A percentile compares a stretch with the other conserved stretches of the same genome.
These are phyloP conservation scores for Umbilicus rupestris DNA, from an alignment of 164 flowering plant species.

Conservation along the genomic window DNA sequence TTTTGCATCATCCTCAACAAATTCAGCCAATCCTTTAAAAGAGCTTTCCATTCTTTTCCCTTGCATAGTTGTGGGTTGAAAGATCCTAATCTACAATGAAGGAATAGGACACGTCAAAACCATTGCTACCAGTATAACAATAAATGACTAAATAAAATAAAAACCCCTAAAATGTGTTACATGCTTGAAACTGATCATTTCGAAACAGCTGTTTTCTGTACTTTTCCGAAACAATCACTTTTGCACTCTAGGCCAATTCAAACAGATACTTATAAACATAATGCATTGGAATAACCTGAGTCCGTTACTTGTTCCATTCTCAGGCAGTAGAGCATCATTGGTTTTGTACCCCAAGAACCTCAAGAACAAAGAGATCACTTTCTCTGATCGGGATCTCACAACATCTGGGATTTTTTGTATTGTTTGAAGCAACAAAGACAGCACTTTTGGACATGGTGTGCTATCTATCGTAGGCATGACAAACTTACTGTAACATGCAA, in stretches of 20 bases:
- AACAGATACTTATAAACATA: background rate
- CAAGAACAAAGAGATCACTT: slow-evolving; percentile 58
- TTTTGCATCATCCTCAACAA: slow-evolving; percentile 60
- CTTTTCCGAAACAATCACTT: background rate
- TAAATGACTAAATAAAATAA: background rate
- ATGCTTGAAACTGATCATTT: background rate
- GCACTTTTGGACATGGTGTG: slow-evolving; percentile 43
- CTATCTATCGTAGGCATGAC: slow-evolving; percentile 32
- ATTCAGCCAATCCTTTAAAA: slow-evolving; percentile 82
- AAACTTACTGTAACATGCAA: slow-evolving; percentile 33
- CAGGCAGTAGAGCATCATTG: slow-evolving; percentile 16
- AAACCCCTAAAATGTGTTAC: background rate
- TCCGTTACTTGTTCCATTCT: background rate
- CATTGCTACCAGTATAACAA: background rate
- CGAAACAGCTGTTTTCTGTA: background rate
- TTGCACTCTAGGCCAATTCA: background rate
- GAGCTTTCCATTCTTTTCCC: slow-evolving; percentile 70
- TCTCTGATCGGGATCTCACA: slow-evolving; percentile 51
- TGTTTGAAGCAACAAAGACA: slow-evolving; percentile 61
- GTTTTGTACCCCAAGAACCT: slow-evolving; percentile 60
- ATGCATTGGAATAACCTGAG: slow-evolving; percentile 19
- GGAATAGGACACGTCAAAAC: background rate
- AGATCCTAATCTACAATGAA: slow-evolving; percentile 40
- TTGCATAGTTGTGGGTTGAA: slow-evolving; percentile 34
- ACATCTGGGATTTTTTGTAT: slow-evolving; percentile 51